A percentile compares a stretch with the other conserved stretches of the same genome.
Evolutionary conservation across 2,329 filamentous ascomycete species (phyloP).

Genomic region (Pseudogymnoascus sp.): DNA sequence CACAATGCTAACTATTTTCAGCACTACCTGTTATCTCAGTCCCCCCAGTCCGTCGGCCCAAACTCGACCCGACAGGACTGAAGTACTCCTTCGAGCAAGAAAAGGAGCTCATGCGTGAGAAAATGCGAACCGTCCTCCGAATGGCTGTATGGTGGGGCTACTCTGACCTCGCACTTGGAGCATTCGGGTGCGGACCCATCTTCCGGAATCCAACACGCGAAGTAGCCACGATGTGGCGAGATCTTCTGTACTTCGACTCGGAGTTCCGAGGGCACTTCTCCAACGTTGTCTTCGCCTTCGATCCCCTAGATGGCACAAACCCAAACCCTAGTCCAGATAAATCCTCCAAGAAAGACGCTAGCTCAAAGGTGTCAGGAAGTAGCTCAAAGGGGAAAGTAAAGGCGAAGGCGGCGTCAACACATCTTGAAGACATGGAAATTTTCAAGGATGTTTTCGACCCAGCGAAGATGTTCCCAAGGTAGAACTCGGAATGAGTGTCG

Average conservation of each 20-base stretch:
- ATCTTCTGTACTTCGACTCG: slow-evolving; percentile 55
- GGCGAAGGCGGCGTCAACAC: slow-evolving; percentile 22
- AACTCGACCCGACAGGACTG: slow-evolving; percentile 58
- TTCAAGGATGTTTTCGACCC: slow-evolving; percentile 45
- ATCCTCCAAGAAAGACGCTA: slow-evolving; percentile 16
- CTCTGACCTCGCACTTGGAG: slow-evolving; percentile 52
- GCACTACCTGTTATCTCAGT: slow-evolving; percentile 67
- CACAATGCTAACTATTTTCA: slow-evolving; percentile 14
- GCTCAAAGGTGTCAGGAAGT: slow-evolving; percentile 33
- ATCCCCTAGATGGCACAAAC: slow-evolving; percentile 36
- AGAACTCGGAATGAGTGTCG: not conserved
- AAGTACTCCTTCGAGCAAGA: slow-evolving; percentile 68
- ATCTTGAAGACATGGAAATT: slow-evolving; percentile 40
- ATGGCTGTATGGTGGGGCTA: slow-evolving; percentile 59
- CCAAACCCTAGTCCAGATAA: slow-evolving; percentile 15
- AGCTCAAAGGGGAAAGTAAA: slow-evolving; percentile 27
- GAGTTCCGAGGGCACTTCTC: slow-evolving; percentile 56
- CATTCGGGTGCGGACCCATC: slow-evolving; percentile 57
- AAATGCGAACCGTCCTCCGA: slow-evolving; percentile 62
- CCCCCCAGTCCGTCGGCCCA: slow-evolving; percentile 64
- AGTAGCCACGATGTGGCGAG: slow-evolving; percentile 59
- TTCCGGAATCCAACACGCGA: slow-evolving; percentile 59
- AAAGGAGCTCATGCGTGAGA: slow-evolving; percentile 63
- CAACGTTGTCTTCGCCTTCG: slow-evolving; percentile 58
- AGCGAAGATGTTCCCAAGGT: slow-evolving; percentile 34